phyloP scores from a whole-genome alignment of 2,329 filamentous ascomycete species.

The Xylariomycetidae sp. region DNA sequence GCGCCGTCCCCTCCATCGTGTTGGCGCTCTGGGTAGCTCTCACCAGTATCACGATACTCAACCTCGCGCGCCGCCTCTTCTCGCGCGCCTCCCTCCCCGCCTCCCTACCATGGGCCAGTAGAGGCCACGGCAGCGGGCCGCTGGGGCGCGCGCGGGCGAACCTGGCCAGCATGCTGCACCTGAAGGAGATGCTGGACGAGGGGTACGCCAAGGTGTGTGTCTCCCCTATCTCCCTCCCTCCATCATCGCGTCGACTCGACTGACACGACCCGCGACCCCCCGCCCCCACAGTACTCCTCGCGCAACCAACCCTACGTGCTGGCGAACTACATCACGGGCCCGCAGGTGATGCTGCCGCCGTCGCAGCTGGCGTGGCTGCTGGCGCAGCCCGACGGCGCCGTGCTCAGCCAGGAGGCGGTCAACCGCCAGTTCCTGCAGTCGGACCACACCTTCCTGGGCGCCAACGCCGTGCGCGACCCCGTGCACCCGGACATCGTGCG shows the following conservation, averaged over 20 bases:
- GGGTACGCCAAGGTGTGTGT: constrained; percentile 23
- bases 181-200: constrained; percentile 22
- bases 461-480: constrained; percentile 23
- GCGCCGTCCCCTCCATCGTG: no score
- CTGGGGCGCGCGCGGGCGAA: constrained; percentile 21
- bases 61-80: constrained; percentile 20
- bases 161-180: constrained; percentile 19
- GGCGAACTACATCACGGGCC: constrained; percentile 27
- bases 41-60: constrained; percentile 10
- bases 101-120: constrained; percentile 23
- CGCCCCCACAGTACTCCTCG: constrained; percentile 28
- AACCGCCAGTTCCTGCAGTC: constrained; percentile 29
- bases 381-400: constrained; percentile 24
- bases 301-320: constrained; percentile 22
- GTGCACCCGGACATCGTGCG: constrained; percentile 27
- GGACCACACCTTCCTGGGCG: constrained; percentile 27
- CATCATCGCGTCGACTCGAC: no score
- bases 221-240: no score
- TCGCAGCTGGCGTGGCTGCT: constrained; percentile 26
- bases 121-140: constrained; percentile 3
- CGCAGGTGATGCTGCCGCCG: constrained; percentile 27
- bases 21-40: no score
- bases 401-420: constrained; percentile 27
- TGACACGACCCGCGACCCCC: no score
- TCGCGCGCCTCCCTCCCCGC: constrained; percentile 18